These are phyloP conservation scores for Epichloe sibirici DNA, from an alignment of 2,329 filamentous ascomycete species.

Conservation along the genomic window DNA sequence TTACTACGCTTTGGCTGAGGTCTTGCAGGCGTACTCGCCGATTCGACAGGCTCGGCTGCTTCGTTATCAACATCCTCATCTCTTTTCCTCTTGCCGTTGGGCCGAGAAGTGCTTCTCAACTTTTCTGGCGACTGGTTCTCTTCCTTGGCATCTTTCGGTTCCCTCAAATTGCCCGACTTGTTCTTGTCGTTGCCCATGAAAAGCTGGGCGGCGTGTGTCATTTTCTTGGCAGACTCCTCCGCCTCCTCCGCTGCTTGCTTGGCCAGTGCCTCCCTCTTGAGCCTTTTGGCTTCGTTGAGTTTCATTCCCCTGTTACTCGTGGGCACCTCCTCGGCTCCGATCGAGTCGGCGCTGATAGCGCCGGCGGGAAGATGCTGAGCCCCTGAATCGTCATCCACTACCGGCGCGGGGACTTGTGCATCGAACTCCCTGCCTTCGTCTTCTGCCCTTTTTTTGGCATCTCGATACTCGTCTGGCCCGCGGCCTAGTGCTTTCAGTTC, in stretches of 20 bases:
- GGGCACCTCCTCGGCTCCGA: slow-evolving; percentile 48
- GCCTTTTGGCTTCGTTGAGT: slow-evolving; percentile 64
- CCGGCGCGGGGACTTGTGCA: slow-evolving; percentile 20
- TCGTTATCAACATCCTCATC: slow-evolving; percentile 23
- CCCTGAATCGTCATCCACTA: slow-evolving; percentile 38
- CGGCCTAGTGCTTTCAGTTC: slow-evolving; percentile 62
- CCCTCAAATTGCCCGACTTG: slow-evolving; percentile 10
- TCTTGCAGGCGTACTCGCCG: slow-evolving; percentile 15
- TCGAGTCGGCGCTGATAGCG: slow-evolving; percentile 43
- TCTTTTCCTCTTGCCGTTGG: slow-evolving; percentile 33
- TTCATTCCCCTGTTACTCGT: slow-evolving; percentile 65
- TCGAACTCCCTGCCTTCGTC: slow-evolving; percentile 52
- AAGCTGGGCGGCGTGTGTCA: slow-evolving; percentile 34
- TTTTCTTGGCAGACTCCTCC: slow-evolving; percentile 42
- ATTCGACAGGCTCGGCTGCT: slow-evolving; percentile 16
- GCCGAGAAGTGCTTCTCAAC: slow-evolving; percentile 19
- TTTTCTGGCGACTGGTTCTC: slow-evolving; percentile 14
- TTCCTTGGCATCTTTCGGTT: slow-evolving; percentile 14
- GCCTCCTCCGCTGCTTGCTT: slow-evolving; percentile 51
- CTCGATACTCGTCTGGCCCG: slow-evolving; percentile 48
- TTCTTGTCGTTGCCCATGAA: slow-evolving; percentile 21
- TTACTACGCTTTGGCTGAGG: slow-evolving; percentile 40
- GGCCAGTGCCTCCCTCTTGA: slow-evolving; percentile 54
- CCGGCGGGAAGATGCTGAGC: slow-evolving; percentile 43
- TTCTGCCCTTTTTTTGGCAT: slow-evolving; percentile 52